phyloP scores from a whole-genome alignment of 202 grass and related monocot species.

The Panicum virgatum region DNA sequence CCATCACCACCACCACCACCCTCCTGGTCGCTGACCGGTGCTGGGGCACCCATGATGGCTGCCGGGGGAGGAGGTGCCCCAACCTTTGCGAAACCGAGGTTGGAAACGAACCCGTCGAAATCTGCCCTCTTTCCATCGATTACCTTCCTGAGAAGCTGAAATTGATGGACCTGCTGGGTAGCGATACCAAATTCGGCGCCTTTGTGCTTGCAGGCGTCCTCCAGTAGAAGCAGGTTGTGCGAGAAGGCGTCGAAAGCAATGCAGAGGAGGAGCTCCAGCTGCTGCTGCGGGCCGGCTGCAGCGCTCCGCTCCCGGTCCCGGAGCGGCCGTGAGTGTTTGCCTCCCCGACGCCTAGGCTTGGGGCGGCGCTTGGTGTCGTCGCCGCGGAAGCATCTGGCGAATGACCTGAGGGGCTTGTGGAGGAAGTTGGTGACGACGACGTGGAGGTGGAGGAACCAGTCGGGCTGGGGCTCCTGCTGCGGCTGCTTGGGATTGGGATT shows the following conservation, averaged over 20 bases:
- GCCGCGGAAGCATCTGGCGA: slow-evolving; percentile 64
- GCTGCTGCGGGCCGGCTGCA: slow-evolving; percentile 17
- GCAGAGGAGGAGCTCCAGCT: slow-evolving; percentile 71
- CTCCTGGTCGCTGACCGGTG: slow-evolving; percentile 27
- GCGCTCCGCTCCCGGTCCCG: not conserved
- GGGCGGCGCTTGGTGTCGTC: too few species aligned
- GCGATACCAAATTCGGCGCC: slow-evolving; percentile 30
- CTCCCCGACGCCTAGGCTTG: slow-evolving; percentile 19
- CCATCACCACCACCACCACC: slow-evolving; percentile 6
- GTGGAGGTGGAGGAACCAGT: slow-evolving; percentile 62
- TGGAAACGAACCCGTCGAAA: slow-evolving; percentile 86
- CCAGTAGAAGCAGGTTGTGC: slow-evolving; percentile 62
- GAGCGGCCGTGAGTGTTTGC: slow-evolving; percentile 7
- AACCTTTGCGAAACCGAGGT: slow-evolving; percentile 74
- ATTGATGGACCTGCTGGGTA: slow-evolving; percentile 33
- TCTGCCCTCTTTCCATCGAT: slow-evolving; percentile 72
- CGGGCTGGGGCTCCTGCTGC: slow-evolving; percentile 35
- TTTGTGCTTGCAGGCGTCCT: slow-evolving; percentile 50
- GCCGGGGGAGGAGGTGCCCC: slow-evolving; percentile 43
- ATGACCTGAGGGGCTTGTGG: slow-evolving; percentile 67
- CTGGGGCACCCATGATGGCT: slow-evolving; percentile 40
- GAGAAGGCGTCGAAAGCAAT: slow-evolving; percentile 68
- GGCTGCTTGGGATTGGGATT: too few species aligned
- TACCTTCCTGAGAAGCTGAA: slow-evolving; percentile 52
- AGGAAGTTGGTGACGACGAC: slow-evolving; percentile 62